A percentile compares a stretch with the other conserved stretches of the same genome.
These are phyloP conservation scores for Rhizophagus sp. DNA, from an alignment of 192 early-diverging fungal species.

Conservation along the genomic window DNA sequence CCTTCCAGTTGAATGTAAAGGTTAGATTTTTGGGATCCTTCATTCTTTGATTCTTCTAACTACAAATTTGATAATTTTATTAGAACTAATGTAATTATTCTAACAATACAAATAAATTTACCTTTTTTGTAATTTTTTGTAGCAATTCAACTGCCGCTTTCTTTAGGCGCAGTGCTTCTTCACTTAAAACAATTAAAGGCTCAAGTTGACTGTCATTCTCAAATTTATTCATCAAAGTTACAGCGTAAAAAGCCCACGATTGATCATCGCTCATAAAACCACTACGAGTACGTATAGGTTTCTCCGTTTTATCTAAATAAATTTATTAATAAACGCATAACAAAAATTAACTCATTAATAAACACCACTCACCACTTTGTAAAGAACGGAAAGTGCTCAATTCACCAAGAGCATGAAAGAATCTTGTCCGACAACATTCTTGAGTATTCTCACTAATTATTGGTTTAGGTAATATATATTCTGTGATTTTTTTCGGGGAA, in stretches of 20 bases:
- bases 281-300: slow-evolving; percentile 20
- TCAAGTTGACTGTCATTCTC: slow-evolving; percentile 41
- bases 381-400: slow-evolving; percentile 56
- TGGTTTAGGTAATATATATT: slow-evolving; percentile 45
- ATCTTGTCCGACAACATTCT: slow-evolving; percentile 60
- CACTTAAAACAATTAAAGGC: slow-evolving; percentile 34
- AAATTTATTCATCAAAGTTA: slow-evolving; percentile 49
- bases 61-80: not conserved
- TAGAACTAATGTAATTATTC: not conserved
- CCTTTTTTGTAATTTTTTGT: slow-evolving; percentile 40
- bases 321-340: not conserved
- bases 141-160: slow-evolving; percentile 43
- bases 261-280: slow-evolving; percentile 55
- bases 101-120: not conserved
- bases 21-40: slow-evolving; percentile 17
- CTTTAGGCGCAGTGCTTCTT: slow-evolving; percentile 44
- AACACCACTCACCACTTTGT: slow-evolving; percentile 28
- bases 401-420: slow-evolving; percentile 71
- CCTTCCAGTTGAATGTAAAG: slow-evolving; percentile 34
- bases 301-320: not conserved
- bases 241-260: slow-evolving; percentile 60
- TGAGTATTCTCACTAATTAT: slow-evolving; percentile 55
- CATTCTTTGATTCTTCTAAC: not conserved
- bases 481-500: not conserved
- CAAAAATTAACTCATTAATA: not conserved